These are phyloP conservation scores for Lentinula sp. DNA, from an alignment of 768 basidiomycete species.

Conservation along the genomic window DNA sequence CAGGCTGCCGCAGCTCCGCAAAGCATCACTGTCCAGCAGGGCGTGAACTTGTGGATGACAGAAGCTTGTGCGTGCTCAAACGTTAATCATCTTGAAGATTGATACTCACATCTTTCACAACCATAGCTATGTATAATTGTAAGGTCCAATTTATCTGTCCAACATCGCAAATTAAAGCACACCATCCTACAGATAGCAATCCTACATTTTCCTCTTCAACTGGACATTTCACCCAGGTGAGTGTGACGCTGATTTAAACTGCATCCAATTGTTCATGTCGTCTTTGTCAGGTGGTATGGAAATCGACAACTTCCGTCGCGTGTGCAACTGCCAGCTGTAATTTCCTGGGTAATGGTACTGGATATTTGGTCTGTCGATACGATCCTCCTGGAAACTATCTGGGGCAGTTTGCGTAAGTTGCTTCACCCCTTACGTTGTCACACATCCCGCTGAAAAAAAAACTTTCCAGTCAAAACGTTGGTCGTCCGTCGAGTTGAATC, in stretches of 20 bases:
- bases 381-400: slow-evolving; percentile 19
- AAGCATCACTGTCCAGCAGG: slow-evolving; percentile 11
- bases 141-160: neutral
- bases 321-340: slow-evolving; percentile 37
- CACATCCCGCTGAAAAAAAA: neutral
- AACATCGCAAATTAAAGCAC: neutral
- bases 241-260: neutral
- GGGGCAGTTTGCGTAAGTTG: slow-evolving; percentile 18
- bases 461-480: neutral
- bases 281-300: slow-evolving; percentile 43
- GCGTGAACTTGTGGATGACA: slow-evolving; percentile 19
- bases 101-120: too few species aligned
- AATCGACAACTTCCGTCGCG: slow-evolving; percentile 39
- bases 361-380: slow-evolving; percentile 22
- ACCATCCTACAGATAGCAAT: slow-evolving; percentile 14
- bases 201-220: slow-evolving; percentile 19
- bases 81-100: neutral
- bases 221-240: slow-evolving; percentile 26
- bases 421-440: too few species aligned
- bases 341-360: slow-evolving; percentile 13
- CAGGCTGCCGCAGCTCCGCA: slow-evolving; percentile 15
- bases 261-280: neutral
- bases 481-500: neutral
- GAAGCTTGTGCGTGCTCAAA: slow-evolving; percentile 18
- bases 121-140: neutral